Evolutionary conservation across 192 early-diverging fungal genomes (phyloP).

Genomic region (Mortierella alpina): DNA sequence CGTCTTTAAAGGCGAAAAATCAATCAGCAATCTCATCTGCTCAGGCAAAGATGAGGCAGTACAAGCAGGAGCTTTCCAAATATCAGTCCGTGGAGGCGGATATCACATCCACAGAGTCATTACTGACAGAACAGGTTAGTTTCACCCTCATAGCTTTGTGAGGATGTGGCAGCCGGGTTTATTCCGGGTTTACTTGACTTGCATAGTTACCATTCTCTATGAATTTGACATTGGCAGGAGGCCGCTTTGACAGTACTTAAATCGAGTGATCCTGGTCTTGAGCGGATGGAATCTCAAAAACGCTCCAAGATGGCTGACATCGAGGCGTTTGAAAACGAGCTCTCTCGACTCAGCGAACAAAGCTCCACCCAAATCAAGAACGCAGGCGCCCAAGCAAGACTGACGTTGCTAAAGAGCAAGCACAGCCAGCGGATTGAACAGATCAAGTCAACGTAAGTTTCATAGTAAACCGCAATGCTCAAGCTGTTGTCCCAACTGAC

Average conservation of each 20-base stretch:
- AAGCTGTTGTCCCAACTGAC: neutral
- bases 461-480: neutral
- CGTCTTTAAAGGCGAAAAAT: constrained; percentile 21
- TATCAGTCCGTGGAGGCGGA: constrained; percentile 20
- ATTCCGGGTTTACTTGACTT: too few relatives aligned
- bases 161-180: too few relatives aligned
- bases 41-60: constrained; percentile 23
- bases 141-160: neutral
- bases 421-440: constrained; percentile 8
- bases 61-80: constrained; percentile 18
- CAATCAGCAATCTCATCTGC: constrained; percentile 28
- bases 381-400: constrained; percentile 33
- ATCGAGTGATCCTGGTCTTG: constrained; percentile 22
- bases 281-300: constrained; percentile 21
- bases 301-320: constrained; percentile 25
- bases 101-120: constrained; percentile 9
- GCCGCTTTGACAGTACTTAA: constrained; percentile 1
- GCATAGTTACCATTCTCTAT: neutral
- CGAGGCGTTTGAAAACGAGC: constrained; percentile 35
- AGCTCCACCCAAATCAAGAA: constrained; percentile 33
- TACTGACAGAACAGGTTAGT: constrained; percentile 31
- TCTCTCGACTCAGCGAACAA: constrained; percentile 27
- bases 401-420: constrained; percentile 27
- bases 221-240: constrained; percentile 8
- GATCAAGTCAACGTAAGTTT: constrained; percentile 22